Evolutionary conservation across 164 flowering plant species (phyloP).

Genomic region (Tetracentron sinense): DNA sequence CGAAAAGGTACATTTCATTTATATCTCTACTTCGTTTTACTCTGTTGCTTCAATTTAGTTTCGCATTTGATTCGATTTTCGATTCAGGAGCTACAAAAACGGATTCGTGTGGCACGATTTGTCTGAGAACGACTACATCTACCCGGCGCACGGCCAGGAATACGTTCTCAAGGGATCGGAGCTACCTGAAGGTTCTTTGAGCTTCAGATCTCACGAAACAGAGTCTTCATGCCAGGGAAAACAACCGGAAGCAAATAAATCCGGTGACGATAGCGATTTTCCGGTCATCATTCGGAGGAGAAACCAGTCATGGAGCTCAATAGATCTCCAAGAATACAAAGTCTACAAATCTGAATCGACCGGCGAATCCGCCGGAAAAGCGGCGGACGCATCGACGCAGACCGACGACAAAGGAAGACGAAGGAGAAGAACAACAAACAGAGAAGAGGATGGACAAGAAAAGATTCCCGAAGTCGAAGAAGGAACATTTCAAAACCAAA

Average conservation of each 20-base stretch:
- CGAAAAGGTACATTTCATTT: conserved; percentile 30
- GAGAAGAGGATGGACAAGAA: conserved; percentile 1
- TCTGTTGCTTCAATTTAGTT: background rate
- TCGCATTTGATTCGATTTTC: background rate
- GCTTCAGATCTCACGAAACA: conserved; percentile 16
- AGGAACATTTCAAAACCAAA: background rate
- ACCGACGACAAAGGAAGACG: conserved; percentile 25
- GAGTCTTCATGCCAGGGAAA: conserved; percentile 5
- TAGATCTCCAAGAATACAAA: conserved; percentile 18
- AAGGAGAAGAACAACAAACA: background rate
- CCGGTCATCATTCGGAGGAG: too few relatives aligned
- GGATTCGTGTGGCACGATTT: conserved; percentile 56
- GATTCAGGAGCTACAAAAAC: conserved; percentile 37
- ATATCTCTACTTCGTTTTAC: background rate
- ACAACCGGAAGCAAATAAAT: conserved; percentile 2
- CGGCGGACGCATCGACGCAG: conserved; percentile 27
- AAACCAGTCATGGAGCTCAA: too few relatives aligned
- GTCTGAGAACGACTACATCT: conserved; percentile 33
- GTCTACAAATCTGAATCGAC: conserved; percentile 22
- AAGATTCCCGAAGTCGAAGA: background rate
- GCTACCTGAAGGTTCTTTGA: conserved; percentile 18
- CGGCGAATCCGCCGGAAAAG: conserved; percentile 12
- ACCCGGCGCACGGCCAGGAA: conserved; percentile 38
- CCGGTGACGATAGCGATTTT: conserved; percentile 9
- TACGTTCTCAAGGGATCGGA: conserved; percentile 51